Evolutionary conservation across 768 basidiomycete species (phyloP), one percentile per base, ranked within the genome.

Genomic region (Favolaschia claudopus): DNA sequence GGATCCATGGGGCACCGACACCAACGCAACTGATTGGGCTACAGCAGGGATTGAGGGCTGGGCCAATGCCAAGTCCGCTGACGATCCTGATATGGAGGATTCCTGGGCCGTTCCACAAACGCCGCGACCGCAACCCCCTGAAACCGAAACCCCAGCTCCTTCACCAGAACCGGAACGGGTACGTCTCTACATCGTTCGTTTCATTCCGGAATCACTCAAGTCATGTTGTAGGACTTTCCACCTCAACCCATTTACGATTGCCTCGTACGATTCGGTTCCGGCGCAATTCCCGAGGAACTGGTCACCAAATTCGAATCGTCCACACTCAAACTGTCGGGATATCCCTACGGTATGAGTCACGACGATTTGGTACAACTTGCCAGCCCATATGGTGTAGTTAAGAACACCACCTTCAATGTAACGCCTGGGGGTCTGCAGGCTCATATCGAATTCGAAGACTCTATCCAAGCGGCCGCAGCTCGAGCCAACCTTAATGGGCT

Each of bases 281-380:
- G 49, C 17, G 54, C 42, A 7, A 40, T 47, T 36, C 54, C 60
- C 12, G 48, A 51, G 37, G 22, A 52, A 20, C 48, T 61, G 25
- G 42, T 52, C 20, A 55, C 54, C 5, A 13, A 42, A 19, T 61
- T 61, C 49, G 60, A 61, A 20, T 56, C 60, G 1, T n/a, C n/a
- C 12, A 7, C 31, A 4, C 13, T 61, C 4, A 47, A 40, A 27
- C 14, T 61, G 7, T 51, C 49, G 13, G 45, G 52, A 17, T 56
- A 55, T 40, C 60, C 60, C 33, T 15, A 48, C 25, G 60, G 60
- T 37, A 45, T 56, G 15, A n/a, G 42, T 5, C 60, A 56, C n/a
- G 49, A 24, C 24, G 60, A 50, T 9, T 43, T 55, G 25, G 19
- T 46, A 10, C 20, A 45, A 39, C 28, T 61, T 9, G 49, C 44